A percentile compares a stretch with the other conserved stretches of the same genome.
Conservation (phyloP, 2,329 filamentous ascomycete species). For the Stromatinia cepivora region DNA sequence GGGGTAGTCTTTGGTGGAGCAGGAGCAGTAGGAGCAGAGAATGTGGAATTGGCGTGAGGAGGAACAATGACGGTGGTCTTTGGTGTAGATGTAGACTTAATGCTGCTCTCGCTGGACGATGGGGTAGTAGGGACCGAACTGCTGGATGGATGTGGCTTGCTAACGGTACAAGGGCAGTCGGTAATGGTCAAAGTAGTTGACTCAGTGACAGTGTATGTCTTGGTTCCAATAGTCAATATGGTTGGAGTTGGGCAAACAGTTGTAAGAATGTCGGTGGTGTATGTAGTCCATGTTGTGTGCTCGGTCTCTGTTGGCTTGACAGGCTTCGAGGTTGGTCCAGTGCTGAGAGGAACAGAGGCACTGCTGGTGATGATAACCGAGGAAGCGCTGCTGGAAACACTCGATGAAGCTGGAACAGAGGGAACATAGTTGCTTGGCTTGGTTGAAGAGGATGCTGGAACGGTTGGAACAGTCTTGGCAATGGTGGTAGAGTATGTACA, state of each 20-base stretch:
- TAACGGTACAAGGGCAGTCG: slow-evolving; percentile 47
- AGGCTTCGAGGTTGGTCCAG: slow-evolving; percentile 1
- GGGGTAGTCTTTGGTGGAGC: slow-evolving; percentile 14
- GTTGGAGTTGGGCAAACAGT: slow-evolving; percentile 38
- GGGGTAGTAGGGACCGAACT: slow-evolving; percentile 1
- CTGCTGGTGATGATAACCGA: not conserved
- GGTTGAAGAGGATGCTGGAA: slow-evolving; percentile 1
- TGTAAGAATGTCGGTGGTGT: slow-evolving; percentile 22
- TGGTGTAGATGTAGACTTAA: slow-evolving; percentile 15
- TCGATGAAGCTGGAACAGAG: slow-evolving; percentile 14
- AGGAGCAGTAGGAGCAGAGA: slow-evolving; percentile 7
- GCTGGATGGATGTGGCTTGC: slow-evolving; percentile 23
- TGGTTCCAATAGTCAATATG: slow-evolving; percentile 44
- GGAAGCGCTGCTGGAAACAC: not conserved
- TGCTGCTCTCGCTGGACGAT: slow-evolving; percentile 10
- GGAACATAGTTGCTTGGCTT: not conserved
- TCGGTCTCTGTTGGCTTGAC: slow-evolving; percentile 11
- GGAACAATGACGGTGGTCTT: slow-evolving; percentile 23
- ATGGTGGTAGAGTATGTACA: slow-evolving; percentile 23
- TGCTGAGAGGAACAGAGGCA: slow-evolving; percentile 7
- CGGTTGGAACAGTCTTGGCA: not conserved
- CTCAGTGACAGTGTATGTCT: slow-evolving; percentile 61
- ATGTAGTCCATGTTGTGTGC: slow-evolving; percentile 23
- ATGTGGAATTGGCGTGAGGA: slow-evolving; percentile 12
- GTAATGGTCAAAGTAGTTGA: slow-evolving; percentile 51